phyloP scores from a whole-genome alignment of 257 asterid genomes.

The Echites panduratus region DNA sequence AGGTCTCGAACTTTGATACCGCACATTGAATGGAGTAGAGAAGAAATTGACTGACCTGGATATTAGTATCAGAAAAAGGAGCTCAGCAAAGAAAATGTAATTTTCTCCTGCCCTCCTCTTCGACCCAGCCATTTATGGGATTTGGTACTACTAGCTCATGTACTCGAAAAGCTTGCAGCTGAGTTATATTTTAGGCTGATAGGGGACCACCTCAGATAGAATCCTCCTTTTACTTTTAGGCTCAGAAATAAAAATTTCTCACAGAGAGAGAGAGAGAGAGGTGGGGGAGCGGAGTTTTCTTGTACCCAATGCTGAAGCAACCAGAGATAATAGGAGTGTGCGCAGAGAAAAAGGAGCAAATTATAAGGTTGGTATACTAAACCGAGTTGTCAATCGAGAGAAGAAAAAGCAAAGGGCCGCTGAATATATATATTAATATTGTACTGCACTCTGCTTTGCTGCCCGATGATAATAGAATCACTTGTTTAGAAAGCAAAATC shows the following conservation, averaged over 20 bases:
- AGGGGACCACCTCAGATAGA: conserved; percentile 1
- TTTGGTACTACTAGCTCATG: conserved; percentile 12
- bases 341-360: neutral
- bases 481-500: conserved; percentile 8
- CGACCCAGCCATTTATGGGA: conserved; percentile 16
- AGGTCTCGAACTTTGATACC: conserved; percentile 24
- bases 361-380: neutral
- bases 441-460: neutral
- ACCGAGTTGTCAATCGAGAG: conserved; percentile 1
- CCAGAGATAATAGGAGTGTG: conserved; percentile 6
- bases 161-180: conserved; percentile 20
- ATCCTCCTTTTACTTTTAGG: neutral
- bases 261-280: too few species aligned
- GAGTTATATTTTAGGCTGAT: conserved; percentile 10
- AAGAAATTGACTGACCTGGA: conserved; percentile 11
- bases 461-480: conserved; percentile 5
- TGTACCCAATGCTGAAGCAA: conserved; percentile 7
- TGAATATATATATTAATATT: neutral
- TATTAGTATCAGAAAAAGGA: conserved; percentile 22
- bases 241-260: neutral
- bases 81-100: conserved; percentile 34
- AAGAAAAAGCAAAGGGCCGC: neutral
- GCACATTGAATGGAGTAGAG: conserved; percentile 5
- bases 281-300: conserved; percentile 4
- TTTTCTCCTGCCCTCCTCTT: conserved; percentile 3